These are phyloP conservation scores for Pistacia atlantica DNA, from an alignment of 345 rosid genomes.

Conservation along the genomic window DNA sequence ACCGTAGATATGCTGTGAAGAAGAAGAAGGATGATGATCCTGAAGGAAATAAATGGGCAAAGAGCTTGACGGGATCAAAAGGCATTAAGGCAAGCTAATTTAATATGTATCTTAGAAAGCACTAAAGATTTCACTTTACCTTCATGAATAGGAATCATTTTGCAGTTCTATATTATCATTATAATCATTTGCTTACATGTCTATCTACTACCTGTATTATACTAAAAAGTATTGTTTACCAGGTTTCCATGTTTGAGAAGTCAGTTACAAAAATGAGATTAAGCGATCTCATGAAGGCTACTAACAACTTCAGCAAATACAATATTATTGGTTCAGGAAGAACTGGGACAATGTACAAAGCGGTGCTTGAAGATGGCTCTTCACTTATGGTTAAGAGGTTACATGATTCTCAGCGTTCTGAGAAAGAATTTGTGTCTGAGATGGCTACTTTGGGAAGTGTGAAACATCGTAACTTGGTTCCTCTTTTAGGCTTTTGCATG, in stretches of 20 bases:
- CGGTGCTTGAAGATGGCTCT: constrained; percentile 72
- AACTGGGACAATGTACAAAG: constrained; percentile 84
- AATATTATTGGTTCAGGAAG: constrained; percentile 85
- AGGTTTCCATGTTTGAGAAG: constrained; percentile 93
- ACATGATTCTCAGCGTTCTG: constrained; percentile 85
- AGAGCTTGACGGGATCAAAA: constrained; percentile 65
- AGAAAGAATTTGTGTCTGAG: constrained; percentile 76
- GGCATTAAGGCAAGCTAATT: constrained; percentile 61
- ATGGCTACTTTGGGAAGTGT: constrained; percentile 87
- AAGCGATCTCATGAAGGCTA: constrained; percentile 88
- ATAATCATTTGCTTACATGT: not conserved
- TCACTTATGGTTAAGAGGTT: constrained; percentile 84
- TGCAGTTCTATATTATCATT: not conserved
- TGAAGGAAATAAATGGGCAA: constrained; percentile 90
- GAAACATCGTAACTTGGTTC: constrained; percentile 77
- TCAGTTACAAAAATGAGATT: constrained; percentile 73
- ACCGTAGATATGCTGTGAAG: constrained; percentile 49
- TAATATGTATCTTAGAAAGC: constrained; percentile 12
- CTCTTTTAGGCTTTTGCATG: constrained; percentile 84
- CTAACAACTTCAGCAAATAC: constrained; percentile 72
- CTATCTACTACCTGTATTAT: not conserved
- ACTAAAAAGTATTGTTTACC: constrained; percentile 27
- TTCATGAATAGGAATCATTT: not conserved
- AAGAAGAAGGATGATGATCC: constrained; percentile 90
- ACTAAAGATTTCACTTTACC: constrained; percentile 7